A percentile compares a stretch with the other conserved stretches of the same genome.
phyloP scores from a whole-genome alignment of 345 rosid genomes.

The Cardamine occulta region DNA sequence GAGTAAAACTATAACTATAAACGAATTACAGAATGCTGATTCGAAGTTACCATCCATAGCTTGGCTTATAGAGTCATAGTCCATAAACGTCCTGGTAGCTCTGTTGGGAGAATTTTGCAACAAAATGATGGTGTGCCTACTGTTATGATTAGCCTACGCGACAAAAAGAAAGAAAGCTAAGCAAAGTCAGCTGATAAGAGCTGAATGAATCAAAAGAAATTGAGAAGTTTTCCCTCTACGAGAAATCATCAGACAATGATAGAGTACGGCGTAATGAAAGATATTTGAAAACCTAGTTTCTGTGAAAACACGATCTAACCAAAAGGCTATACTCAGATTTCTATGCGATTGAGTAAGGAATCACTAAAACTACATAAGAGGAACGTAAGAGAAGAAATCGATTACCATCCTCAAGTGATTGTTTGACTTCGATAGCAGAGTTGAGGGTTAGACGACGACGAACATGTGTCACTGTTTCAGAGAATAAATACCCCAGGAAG shows the following conservation, averaged over 20 bases:
- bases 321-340: not conserved
- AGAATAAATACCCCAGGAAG: not conserved
- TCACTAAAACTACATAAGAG: not conserved
- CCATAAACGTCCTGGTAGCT: conserved; percentile 93
- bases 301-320: not conserved
- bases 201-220: not conserved
- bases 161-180: not conserved
- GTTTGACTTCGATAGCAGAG: conserved; percentile 24
- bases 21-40: not conserved
- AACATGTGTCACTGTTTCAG: not conserved
- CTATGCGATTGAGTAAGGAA: conserved; percentile 1
- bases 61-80: conserved; percentile 81
- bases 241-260: conserved; percentile 4
- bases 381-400: conserved; percentile 8
- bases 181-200: conserved; percentile 22
- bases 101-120: conserved; percentile 82
- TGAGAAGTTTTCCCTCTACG: not conserved
- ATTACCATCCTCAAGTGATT: conserved; percentile 36
- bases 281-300: conserved; percentile 30
- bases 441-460: conserved; percentile 12
- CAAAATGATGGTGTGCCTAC: conserved; percentile 87
- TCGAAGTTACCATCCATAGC: conserved; percentile 88
- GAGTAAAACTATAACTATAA: not conserved
- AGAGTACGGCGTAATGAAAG: not conserved
- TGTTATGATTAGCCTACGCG: conserved; percentile 62